Evolutionary conservation across 1,284 basidiomycete species (phyloP).

Genomic region (Microbotryomycetes sp.): DNA sequence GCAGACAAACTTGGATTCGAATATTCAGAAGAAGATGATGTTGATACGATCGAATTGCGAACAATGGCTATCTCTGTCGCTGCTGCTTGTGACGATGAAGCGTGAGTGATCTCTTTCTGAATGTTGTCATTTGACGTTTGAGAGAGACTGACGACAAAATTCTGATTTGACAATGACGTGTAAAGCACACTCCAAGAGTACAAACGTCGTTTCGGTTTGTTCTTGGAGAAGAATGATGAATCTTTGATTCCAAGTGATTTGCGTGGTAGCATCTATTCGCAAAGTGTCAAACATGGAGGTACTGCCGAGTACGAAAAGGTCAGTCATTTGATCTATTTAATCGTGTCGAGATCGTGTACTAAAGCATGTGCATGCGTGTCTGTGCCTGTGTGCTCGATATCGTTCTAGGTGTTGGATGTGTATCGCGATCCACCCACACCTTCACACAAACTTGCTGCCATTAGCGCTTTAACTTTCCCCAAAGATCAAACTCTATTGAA

Average conservation of each 20-base stretch:
- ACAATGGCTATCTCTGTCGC: constrained; percentile 61
- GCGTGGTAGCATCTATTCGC: constrained; percentile 28
- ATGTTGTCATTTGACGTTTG: not conserved
- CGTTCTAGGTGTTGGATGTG: constrained; percentile 49
- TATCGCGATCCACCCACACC: constrained; percentile 62
- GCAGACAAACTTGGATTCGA: constrained; percentile 76
- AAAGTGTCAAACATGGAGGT: constrained; percentile 69
- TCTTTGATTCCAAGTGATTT: constrained; percentile 60
- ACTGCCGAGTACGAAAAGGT: constrained; percentile 69
- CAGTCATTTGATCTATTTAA: not conserved
- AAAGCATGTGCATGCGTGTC: no score
- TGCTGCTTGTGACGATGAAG: constrained; percentile 50
- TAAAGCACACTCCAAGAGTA: constrained; percentile 66
- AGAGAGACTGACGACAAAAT: not conserved
- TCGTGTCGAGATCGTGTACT: not conserved
- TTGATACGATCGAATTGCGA: constrained; percentile 68
- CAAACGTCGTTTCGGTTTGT: constrained; percentile 64
- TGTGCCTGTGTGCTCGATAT: not conserved
- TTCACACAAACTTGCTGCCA: constrained; percentile 43
- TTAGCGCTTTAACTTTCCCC: constrained; percentile 41
- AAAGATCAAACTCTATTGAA: constrained; percentile 38
- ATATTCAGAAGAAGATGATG: constrained; percentile 60
- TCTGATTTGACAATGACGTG: not conserved
- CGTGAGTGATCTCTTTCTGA: constrained; percentile 9
- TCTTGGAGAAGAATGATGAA: constrained; percentile 66